Base-by-base conservation (phyloP, 2,329 filamentous ascomycete genomes). In the Pseudogymnoascus sp. region DNA sequence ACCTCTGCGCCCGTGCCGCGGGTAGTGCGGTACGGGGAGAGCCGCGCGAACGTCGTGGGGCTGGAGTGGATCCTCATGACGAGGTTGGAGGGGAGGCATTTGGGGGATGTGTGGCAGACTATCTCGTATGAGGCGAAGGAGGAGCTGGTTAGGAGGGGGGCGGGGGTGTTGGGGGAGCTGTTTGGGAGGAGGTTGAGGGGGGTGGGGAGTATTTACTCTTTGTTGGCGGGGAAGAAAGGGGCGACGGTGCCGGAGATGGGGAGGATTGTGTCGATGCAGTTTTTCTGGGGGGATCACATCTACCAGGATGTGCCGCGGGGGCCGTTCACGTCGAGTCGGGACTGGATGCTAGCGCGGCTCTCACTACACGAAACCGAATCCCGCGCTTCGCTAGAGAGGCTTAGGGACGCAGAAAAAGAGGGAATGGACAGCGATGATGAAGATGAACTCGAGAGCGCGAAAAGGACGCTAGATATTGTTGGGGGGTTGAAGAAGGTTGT, bases 41-140 rank as follows among this genome's bases (percentile, higher is more conserved):
- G 65, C 7, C 65, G 53, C 15, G 47, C 72, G 1, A 78, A 77
- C 33, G 68, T 73, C 21, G 69, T 78, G 28, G 75, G 74, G 0
- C 76, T 74, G 17, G 76, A 78, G 68, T 79, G 76, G 76, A 78
- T 78, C 9, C 61, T 78, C 11, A 76, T 78, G 73, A 68, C 72
- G 5, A 64, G 66, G 6, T 65, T 76, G 15, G 28, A 28, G 42
- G 64, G 64, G 0, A 65, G 5, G 67, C 65, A 1, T 61, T 70
- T 67, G 59, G 65, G 59, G 50, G 65, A 38, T 68, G 69, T 67
- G 35, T 76, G 73, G 74, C 69, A 72, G 4, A 70, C 64, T 15
- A 72, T 79, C 66, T 60, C 71, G 0, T 68, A 72, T 67, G 65
- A 65, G 3, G 66, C 71, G 10, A 79, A 79, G 64, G 67, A 69